Conservation (phyloP, 345 rosid species). For the Eutrema yunnanense region DNA sequence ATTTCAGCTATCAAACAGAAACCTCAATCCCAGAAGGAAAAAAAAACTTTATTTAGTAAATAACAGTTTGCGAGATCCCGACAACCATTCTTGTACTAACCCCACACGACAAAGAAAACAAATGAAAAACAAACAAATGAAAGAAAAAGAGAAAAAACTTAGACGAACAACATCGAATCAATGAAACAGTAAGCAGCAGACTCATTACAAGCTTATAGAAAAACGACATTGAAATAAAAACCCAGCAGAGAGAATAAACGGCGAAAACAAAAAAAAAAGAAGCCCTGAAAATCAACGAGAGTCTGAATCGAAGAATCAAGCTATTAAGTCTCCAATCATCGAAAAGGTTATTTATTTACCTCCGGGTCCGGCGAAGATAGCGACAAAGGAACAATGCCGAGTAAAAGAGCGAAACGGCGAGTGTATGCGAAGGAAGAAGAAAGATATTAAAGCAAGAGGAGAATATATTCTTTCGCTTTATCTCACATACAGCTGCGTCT, state of each 20-base stretch:
- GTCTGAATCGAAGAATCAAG: not conserved
- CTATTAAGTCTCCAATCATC: not conserved
- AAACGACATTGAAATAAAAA: constrained; percentile 4
- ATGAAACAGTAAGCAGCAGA: constrained; percentile 44
- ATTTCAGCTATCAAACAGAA: constrained; percentile 18
- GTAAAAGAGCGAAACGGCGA: not conserved
- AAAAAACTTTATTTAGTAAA: not conserved
- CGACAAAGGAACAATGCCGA: constrained; percentile 13
- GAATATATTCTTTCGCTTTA: constrained; percentile 17
- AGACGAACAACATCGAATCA: constrained; percentile 5
- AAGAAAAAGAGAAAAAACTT: not conserved
- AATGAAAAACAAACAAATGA: not conserved
- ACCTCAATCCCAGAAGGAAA: not conserved
- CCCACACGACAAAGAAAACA: constrained; percentile 29
- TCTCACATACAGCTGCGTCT: not conserved
- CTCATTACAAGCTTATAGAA: constrained; percentile 13
- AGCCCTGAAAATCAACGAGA: not conserved
- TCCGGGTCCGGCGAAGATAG: constrained; percentile 1
- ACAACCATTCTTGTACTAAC: constrained; percentile 24
- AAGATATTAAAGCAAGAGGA: not conserved
- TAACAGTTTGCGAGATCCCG: not conserved
- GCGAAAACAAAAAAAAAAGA: not conserved
- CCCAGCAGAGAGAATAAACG: not conserved
- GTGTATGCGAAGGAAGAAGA: not conserved
- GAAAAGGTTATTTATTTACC: not conserved